Evolutionary conservation across 176 grass and related monocot genomes (phyloP).

Genomic region (Carex cristatella): DNA sequence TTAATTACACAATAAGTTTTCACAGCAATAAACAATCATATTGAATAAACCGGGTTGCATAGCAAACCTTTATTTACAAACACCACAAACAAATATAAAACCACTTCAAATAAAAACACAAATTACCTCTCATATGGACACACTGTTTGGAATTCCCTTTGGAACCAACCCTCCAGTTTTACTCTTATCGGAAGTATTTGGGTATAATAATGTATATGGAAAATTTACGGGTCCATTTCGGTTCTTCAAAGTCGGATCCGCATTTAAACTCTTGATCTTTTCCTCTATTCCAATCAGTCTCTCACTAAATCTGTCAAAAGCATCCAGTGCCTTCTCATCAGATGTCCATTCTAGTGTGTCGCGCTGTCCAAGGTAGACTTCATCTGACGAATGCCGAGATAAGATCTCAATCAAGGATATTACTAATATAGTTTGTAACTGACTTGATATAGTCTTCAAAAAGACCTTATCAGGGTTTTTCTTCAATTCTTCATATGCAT

Average conservation of each 20-base stretch:
- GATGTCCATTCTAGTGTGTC: slow-evolving; percentile 55
- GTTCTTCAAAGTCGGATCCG: slow-evolving; percentile 32
- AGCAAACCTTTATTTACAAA: not conserved
- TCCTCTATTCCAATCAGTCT: slow-evolving; percentile 35
- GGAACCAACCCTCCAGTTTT: slow-evolving; percentile 6
- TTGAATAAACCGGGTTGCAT: not conserved
- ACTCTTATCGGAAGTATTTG: slow-evolving; percentile 68
- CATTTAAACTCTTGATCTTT: slow-evolving; percentile 34
- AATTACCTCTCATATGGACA: slow-evolving; percentile 44
- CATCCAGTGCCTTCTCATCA: slow-evolving; percentile 35
- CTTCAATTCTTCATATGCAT: slow-evolving; percentile 26
- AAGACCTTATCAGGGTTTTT: slow-evolving; percentile 32
- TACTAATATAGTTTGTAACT: slow-evolving; percentile 41
- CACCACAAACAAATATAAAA: not conserved
- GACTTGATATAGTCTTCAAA: slow-evolving; percentile 63
- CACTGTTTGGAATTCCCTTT: slow-evolving; percentile 65
- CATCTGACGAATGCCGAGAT: slow-evolving; percentile 66
- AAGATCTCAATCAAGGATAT: slow-evolving; percentile 60
- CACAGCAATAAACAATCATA: not conserved
- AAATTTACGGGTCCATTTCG: slow-evolving; percentile 48
- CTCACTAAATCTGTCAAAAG: slow-evolving; percentile 35
- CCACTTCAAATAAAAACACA: not conserved
- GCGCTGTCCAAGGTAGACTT: slow-evolving; percentile 69
- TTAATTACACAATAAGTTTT: not conserved
- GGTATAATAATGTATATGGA: slow-evolving; percentile 58